Conservation (phyloP, 148 eudicot genomes). For the Dysphania ambrosioides region DNA sequence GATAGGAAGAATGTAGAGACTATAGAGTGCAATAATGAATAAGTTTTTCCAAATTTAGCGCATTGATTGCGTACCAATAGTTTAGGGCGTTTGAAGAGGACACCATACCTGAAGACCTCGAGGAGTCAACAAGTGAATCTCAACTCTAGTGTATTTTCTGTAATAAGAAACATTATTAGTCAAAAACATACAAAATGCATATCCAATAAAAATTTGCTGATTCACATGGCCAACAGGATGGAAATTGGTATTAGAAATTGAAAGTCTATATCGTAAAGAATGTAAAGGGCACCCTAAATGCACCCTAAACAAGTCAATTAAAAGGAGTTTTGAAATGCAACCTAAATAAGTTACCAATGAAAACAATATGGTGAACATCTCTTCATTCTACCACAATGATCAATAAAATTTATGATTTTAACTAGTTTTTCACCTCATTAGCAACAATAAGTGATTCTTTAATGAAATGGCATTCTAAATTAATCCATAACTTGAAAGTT, state of each 20-base stretch:
- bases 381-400: not conserved
- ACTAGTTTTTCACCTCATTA: too few species aligned
- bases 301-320: not conserved
- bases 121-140: constrained; percentile 85
- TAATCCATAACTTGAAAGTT: too few species aligned
- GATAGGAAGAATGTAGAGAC: not conserved
- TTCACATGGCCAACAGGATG: not conserved
- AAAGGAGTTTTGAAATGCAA: too few species aligned
- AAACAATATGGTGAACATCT: too few species aligned
- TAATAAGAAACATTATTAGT: constrained; percentile 8
- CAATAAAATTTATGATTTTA: too few species aligned
- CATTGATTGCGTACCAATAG: not conserved
- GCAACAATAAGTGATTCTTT: too few species aligned
- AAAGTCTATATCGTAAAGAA: not conserved
- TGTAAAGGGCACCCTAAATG: too few species aligned
- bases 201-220: not conserved
- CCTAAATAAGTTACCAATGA: too few species aligned
- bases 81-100: not conserved
- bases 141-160: constrained; percentile 44
- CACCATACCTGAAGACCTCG: constrained; percentile 83
- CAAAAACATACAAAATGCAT: not conserved
- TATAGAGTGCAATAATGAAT: too few species aligned
- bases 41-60: not conserved
- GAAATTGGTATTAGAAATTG: not conserved
- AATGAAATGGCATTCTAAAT: too few species aligned